Evolutionary conservation across 495 filamentous ascomycete species (phyloP).

Genomic region (Penicillium atrosanguineum): DNA sequence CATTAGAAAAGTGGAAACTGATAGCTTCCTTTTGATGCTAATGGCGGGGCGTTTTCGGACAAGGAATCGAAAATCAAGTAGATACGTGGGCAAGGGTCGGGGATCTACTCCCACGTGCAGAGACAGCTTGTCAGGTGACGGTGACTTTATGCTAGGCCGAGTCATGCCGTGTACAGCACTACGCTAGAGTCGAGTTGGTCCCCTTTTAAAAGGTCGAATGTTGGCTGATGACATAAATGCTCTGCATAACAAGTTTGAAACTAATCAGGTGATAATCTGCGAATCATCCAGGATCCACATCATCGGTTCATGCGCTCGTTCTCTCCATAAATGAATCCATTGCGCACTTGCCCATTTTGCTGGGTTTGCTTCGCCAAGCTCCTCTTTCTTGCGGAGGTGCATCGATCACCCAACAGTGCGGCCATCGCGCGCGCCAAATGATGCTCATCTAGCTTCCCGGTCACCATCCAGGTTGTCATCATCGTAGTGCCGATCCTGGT

Average conservation of each 20-base stretch:
- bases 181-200: too few species aligned
- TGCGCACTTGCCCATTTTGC: not conserved
- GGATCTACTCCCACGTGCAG: not conserved
- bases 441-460: slow-evolving; percentile 7
- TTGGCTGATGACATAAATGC: not conserved
- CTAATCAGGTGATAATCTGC: not conserved
- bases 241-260: not conserved
- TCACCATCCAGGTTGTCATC: slow-evolving; percentile 6
- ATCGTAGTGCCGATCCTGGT: slow-evolving; percentile 33
- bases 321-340: not conserved
- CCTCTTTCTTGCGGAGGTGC: not conserved
- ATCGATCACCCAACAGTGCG: not conserved
- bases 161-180: not conserved
- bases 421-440: not conserved
- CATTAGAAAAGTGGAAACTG: not conserved
- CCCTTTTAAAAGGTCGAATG: not conserved
- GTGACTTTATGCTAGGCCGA: not conserved
- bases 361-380: not conserved
- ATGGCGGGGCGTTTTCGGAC: too few species aligned
- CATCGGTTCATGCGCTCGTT: not conserved
- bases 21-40: not conserved
- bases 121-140: not conserved
- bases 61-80: not conserved
- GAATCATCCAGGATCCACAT: not conserved
- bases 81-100: not conserved